Conservation (phyloP, 2,329 filamentous ascomycete species). For the Chaetomiaceae sp. region DNA sequence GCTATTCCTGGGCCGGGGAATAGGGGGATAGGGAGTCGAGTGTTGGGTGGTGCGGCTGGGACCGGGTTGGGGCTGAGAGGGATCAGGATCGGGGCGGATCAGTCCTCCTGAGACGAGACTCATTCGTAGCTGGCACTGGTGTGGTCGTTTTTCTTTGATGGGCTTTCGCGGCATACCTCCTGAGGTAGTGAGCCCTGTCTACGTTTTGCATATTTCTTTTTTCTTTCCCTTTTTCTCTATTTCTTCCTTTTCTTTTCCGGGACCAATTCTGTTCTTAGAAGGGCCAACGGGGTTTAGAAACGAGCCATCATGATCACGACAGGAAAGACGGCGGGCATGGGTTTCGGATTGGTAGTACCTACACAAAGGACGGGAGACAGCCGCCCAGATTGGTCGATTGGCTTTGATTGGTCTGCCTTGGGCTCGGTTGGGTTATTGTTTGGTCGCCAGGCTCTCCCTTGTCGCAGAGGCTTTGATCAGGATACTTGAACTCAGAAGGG, state of each 20-base stretch:
- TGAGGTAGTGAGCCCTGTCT: background rate
- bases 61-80: conserved; percentile 2
- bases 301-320: background rate
- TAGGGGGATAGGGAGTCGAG: conserved; percentile 26
- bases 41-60: conserved; percentile 18
- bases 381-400: background rate
- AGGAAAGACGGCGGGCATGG: background rate
- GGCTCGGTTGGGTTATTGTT: no score
- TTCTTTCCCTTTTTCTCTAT: background rate
- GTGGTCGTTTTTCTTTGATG: no score
- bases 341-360: background rate
- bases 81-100: background rate
- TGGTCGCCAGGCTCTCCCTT: no score
- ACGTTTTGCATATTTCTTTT: background rate
- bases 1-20: conserved; percentile 1
- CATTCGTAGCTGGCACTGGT: background rate
- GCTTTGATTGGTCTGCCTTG: background rate
- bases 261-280: no score
- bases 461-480: no score
- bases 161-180: no score
- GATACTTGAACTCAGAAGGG: no score
- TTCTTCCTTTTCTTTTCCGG: no score
- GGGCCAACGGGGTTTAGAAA: background rate
- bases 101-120: no score
- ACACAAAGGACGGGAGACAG: no score